Evolutionary conservation across 805 yeast genomes (phyloP).

Genomic region (Starmerella davenportii): DNA sequence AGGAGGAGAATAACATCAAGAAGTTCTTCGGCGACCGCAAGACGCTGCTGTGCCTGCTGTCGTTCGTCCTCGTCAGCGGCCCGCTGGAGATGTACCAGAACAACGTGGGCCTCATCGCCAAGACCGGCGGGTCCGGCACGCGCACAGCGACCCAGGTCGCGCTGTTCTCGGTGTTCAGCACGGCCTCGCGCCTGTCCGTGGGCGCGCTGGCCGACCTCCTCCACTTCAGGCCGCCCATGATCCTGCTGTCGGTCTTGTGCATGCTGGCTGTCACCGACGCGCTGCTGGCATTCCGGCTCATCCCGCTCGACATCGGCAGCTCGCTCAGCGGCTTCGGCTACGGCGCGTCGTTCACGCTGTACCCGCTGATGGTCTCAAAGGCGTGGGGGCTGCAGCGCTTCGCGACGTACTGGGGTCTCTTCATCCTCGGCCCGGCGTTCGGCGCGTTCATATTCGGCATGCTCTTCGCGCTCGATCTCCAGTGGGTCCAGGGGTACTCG

Average conservation of each 20-base stretch:
- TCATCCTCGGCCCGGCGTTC: constrained; percentile 74
- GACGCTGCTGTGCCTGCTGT: constrained; percentile 41
- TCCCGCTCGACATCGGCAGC: constrained; percentile 23
- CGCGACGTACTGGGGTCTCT: constrained; percentile 86
- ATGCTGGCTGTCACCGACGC: constrained; percentile 19
- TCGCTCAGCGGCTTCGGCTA: constrained; percentile 49
- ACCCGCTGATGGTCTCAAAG: constrained; percentile 66
- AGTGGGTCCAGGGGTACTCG: constrained; percentile 18
- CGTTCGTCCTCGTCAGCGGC: constrained; percentile 55
- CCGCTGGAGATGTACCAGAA: constrained; percentile 73
- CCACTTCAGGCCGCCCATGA: constrained; percentile 21
- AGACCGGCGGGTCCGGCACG: constrained; percentile 18
- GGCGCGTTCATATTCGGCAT: constrained; percentile 57
- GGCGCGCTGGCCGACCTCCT: constrained; percentile 56
- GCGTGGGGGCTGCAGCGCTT: constrained; percentile 78
- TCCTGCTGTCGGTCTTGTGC: constrained; percentile 20
- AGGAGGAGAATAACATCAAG: constrained; percentile 11
- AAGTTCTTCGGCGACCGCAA: constrained; percentile 14
- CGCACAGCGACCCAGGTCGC: constrained; percentile 30
- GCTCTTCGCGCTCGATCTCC: constrained; percentile 48
- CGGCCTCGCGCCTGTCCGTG: constrained; percentile 44
- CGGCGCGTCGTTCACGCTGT: constrained; percentile 72
- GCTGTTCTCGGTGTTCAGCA: constrained; percentile 46
- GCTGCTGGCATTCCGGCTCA: constrained; percentile 23
- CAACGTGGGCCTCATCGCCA: constrained; percentile 60